Percentiles rank a stretch among this genome's conserved stretches.
Evolutionary conservation across 2,329 filamentous ascomycete genomes (phyloP).

Genomic region (Penicillium sp.): DNA sequence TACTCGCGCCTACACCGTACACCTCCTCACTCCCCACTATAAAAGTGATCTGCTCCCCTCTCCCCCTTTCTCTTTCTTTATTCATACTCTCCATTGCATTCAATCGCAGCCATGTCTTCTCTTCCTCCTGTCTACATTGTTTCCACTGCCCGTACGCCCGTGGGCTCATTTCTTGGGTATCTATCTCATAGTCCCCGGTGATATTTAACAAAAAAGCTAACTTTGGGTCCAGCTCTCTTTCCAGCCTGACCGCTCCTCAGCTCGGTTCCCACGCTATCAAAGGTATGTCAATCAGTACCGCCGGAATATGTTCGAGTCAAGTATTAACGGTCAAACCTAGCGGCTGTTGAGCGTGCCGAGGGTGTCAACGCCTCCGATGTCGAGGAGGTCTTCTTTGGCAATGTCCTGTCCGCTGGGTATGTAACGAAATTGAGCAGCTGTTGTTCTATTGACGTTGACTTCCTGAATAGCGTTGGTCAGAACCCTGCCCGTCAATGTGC

Average conservation of each 20-base stretch:
- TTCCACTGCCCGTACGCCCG: slow-evolving; percentile 80
- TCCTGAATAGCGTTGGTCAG: slow-evolving; percentile 70
- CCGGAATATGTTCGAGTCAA: not conserved
- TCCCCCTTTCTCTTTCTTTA: not conserved
- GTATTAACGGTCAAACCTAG: slow-evolving; percentile 34
- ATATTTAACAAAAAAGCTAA: slow-evolving; percentile 12
- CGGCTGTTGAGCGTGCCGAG: slow-evolving; percentile 78
- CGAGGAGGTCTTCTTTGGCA: slow-evolving; percentile 96
- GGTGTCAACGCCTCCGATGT: slow-evolving; percentile 84
- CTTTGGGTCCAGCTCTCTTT: slow-evolving; percentile 63
- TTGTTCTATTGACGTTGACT: slow-evolving; percentile 9
- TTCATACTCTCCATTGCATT: not conserved
- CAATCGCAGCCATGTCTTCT: slow-evolving; percentile 60
- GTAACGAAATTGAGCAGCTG: slow-evolving; percentile 22
- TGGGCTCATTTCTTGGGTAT: slow-evolving; percentile 92
- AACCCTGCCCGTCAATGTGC: slow-evolving; percentile 94
- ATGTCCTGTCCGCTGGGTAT: slow-evolving; percentile 94
- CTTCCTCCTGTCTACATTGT: slow-evolving; percentile 93
- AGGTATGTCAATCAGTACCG: slow-evolving; percentile 50
- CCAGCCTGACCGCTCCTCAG: slow-evolving; percentile 78
- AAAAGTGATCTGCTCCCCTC: not conserved
- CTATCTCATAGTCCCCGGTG: slow-evolving; percentile 1
- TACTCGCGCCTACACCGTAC: slow-evolving; percentile 28
- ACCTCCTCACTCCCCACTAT: slow-evolving; percentile 20
- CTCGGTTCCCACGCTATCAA: slow-evolving; percentile 91